A percentile compares a stretch with the other conserved stretches of the same genome.
These are phyloP conservation scores for Heterotrichella gracilis DNA, from an alignment of 352 stramenopile genomes.

Conservation along the genomic window DNA sequence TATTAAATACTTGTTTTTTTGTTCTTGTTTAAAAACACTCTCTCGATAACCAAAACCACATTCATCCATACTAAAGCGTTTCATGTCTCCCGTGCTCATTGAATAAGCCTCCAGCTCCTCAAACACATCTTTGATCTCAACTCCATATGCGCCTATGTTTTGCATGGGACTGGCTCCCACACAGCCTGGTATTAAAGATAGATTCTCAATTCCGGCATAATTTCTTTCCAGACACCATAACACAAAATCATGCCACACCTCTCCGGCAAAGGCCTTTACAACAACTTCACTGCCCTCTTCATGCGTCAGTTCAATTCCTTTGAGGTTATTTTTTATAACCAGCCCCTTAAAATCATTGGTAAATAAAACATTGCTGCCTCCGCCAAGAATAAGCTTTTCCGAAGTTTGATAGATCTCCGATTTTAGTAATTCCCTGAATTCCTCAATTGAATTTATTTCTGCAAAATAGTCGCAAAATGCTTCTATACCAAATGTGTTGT, in stretches of 20 bases:
- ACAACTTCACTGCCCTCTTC: not conserved
- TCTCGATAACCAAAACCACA: not conserved
- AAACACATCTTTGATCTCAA: not conserved
- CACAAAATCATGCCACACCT: not conserved
- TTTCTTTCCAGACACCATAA: not conserved
- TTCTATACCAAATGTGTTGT: not conserved
- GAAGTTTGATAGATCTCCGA: not conserved
- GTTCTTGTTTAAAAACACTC: conserved; percentile 6
- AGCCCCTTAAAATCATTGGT: not conserved
- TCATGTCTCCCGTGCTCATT: not conserved
- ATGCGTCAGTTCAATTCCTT: not conserved
- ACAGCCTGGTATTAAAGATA: not conserved
- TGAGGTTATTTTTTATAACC: not conserved
- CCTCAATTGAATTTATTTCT: not conserved
- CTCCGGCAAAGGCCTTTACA: not conserved
- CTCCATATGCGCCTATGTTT: not conserved
- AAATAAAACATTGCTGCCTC: not conserved
- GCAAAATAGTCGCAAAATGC: not conserved
- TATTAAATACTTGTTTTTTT: not conserved
- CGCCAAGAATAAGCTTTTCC: not conserved
- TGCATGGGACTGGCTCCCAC: not conserved
- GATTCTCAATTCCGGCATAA: not conserved
- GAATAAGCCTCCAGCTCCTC: not conserved
- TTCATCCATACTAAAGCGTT: not conserved
- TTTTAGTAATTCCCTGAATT: not conserved